Evolutionary conservation across 257 asterid genomes (phyloP).

Genomic region (Anisodus tanguticus): DNA sequence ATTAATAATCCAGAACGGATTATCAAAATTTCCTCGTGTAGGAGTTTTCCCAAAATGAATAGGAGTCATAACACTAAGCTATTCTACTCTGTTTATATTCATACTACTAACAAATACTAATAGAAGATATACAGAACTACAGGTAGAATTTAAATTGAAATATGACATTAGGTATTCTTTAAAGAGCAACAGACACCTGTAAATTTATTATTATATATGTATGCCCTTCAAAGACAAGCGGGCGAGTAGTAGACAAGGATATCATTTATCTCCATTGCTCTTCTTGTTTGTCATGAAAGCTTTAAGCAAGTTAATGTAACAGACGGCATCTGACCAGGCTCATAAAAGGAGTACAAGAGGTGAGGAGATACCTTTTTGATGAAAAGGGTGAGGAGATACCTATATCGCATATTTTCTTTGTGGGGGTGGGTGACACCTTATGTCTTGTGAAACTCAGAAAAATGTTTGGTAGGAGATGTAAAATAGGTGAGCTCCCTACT

Average conservation of each 20-base stretch:
- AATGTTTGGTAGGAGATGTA: not conserved
- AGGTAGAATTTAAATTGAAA: not conserved
- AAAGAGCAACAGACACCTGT: not conserved
- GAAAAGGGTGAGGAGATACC: not conserved
- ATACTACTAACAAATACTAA: not conserved
- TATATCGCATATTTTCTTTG: not conserved
- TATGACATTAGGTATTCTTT: not conserved
- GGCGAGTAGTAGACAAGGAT: not conserved
- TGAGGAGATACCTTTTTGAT: not conserved
- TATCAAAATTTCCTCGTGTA: not conserved
- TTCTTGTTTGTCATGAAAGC: not conserved
- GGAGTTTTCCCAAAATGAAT: not conserved
- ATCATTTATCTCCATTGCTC: not conserved
- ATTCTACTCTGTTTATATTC: not conserved
- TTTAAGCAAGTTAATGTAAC: slow-evolving; percentile 4
- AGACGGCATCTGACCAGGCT: not conserved
- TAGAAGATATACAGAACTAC: not conserved
- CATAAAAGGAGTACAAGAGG: not conserved
- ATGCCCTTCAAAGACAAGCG: slow-evolving; percentile 11
- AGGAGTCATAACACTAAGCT: slow-evolving; percentile 10
- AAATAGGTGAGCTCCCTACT: not conserved
- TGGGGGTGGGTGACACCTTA: not conserved
- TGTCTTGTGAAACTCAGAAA: too few species aligned
- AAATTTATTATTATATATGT: not conserved
- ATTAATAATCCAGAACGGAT: not conserved